Percentiles rank a stretch among this genome's conserved stretches.
phyloP scores from a whole-genome alignment of 495 filamentous ascomycete species.

The Xylaria cubensis region DNA sequence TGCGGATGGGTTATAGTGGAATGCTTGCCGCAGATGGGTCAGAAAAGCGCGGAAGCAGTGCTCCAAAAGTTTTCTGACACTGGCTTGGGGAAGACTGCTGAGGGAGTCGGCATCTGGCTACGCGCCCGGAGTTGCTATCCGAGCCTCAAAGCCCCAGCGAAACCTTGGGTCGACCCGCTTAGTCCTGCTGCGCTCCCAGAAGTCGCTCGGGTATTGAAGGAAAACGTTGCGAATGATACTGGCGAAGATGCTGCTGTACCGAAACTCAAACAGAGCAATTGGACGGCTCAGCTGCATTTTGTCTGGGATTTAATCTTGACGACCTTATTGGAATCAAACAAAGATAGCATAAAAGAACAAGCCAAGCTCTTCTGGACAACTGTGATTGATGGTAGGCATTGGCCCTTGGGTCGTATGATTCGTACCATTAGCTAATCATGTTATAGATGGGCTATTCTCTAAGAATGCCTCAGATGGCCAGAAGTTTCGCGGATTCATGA shows the following conservation, averaged over 20 bases:
- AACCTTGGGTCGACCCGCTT: conserved; percentile 82
- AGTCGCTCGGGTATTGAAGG: conserved; percentile 79
- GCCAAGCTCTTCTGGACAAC: conserved; percentile 89
- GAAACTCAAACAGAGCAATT: conserved; percentile 62
- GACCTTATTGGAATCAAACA: conserved; percentile 54
- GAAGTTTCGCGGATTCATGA: conserved; percentile 88
- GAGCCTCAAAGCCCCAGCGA: conserved; percentile 64
- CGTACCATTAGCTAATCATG: conserved; percentile 25
- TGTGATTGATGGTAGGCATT: conserved; percentile 78
- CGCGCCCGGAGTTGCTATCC: conserved; percentile 68
- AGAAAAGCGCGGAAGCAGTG: conserved; percentile 63
- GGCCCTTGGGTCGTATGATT: background rate
- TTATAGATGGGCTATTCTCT: conserved; percentile 78
- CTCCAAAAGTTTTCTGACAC: conserved; percentile 66
- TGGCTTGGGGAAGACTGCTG: conserved; percentile 75
- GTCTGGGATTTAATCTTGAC: conserved; percentile 81
- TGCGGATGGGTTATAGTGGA: conserved; percentile 75
- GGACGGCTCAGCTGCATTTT: conserved; percentile 83
- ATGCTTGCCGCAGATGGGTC: conserved; percentile 55
- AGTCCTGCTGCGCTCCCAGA: conserved; percentile 63
- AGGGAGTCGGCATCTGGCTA: conserved; percentile 91
- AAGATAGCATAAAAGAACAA: conserved; percentile 46
- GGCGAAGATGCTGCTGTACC: conserved; percentile 50
- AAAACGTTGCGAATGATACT: conserved; percentile 65
- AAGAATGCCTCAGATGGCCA: conserved; percentile 80